These are phyloP conservation scores for Sporisorium iseilematis-ciliati DNA, from an alignment of 1,284 basidiomycete species.

Conservation along the genomic window DNA sequence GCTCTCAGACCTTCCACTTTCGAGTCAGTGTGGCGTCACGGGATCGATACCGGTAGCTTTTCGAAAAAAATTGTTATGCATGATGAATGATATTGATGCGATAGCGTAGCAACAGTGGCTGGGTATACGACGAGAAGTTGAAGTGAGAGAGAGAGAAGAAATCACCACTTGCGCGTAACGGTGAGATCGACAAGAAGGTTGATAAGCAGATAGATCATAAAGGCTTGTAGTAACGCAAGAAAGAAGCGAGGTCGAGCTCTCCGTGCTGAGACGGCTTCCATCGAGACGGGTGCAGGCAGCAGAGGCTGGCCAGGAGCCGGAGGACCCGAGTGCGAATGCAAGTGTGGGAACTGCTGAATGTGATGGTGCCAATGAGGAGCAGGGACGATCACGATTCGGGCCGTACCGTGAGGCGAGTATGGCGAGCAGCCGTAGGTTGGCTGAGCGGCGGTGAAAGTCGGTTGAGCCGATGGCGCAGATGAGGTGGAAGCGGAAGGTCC, in stretches of 20 bases:
- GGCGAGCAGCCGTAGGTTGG: conserved; percentile 41
- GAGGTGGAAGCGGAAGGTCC: conserved; percentile 15
- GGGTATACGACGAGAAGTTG: conserved; percentile 13
- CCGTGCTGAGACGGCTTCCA: conserved; percentile 12
- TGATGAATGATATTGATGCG: background rate
- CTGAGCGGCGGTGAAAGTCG: too few species aligned
- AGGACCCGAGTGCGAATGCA: background rate
- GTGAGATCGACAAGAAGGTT: conserved; percentile 37
- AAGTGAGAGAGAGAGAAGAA: background rate
- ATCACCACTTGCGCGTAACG: conserved; percentile 37
- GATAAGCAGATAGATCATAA: conserved; percentile 49
- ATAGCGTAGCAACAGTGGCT: background rate
- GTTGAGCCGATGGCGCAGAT: conserved; percentile 5
- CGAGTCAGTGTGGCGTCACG: too few species aligned
- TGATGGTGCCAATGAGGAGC: conserved; percentile 27
- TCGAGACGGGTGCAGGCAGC: conserved; percentile 19
- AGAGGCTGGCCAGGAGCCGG: conserved; percentile 14
- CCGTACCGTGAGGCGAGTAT: conserved; percentile 38
- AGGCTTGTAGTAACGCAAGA: conserved; percentile 31
- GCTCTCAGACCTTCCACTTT: background rate
- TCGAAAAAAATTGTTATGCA: background rate
- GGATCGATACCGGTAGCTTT: background rate
- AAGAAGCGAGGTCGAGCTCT: conserved; percentile 39
- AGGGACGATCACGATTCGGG: conserved; percentile 42
- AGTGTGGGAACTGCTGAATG: conserved; percentile 8